Base-by-base conservation (phyloP, 169 alveolate genomes). In the Plasmodium inui region DNA sequence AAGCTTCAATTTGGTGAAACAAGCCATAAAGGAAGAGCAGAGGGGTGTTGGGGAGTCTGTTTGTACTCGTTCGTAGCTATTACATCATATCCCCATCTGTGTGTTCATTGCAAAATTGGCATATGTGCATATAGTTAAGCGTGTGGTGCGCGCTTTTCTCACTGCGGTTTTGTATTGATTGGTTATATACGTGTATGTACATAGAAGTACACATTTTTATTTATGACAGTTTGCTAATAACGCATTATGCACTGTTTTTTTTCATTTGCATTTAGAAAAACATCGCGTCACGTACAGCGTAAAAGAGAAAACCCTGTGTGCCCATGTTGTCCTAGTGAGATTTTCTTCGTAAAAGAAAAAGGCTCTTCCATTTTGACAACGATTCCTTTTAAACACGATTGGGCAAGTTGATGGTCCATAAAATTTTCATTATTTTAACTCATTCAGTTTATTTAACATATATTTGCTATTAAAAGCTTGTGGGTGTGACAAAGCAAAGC, bases 171-270 rank as follows among this genome's bases (percentile, higher is more conserved):
- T 19, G 76, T 67, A 67, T 67, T 19, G 14, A 67, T 67, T 67
- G 37, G 34, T 28, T 74, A 32, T 71, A 71, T 71, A 26, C 28
- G 57, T 34, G 44, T 74, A 44, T 74, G 44, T 74, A 34, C 44
- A 74, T 7, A 19, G 22, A 74, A 32, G 34, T 28, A 74, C 44
- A 74, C 30, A 74, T 74, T 74, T 74, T 19, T 34, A 26, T 19
- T 10, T 74, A 74, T 74, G 55, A 74, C 19, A 74, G 28, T 74
- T 74, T 12, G 17, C 83, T 34, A 74, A 74, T 7, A 74, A 74
- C 32, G 22, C 37, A 74, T 34, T 67, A 19, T 2, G 28, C 37
- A 67, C 74, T 8, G 26, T 19, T 17, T 73, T 32, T 74, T 34
- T 74, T 34, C 55, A 30, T 30, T 34, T 32, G 55, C 30, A 10